Conservation (phyloP, 495 filamentous ascomycete genomes). For the Tuber indicum region DNA sequence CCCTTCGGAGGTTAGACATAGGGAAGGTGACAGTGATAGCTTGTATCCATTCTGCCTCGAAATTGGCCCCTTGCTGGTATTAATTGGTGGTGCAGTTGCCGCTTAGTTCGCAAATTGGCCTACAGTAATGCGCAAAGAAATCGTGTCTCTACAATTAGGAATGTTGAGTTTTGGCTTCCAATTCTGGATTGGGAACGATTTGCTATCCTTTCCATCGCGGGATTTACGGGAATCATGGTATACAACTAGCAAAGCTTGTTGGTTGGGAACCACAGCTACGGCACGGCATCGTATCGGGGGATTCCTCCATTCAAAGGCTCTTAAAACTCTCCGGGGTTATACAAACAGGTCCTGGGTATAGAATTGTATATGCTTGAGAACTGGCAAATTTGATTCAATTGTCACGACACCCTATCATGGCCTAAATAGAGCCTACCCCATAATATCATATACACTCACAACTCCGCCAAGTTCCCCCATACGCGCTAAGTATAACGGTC, state of each 20-base stretch:
- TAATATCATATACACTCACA: neutral
- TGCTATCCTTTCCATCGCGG: neutral
- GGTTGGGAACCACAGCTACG: no score
- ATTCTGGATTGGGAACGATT: neutral
- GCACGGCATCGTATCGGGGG: neutral
- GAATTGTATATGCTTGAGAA: neutral
- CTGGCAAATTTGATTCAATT: neutral
- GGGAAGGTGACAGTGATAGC: neutral
- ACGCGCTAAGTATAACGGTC: neutral
- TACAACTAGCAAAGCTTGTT: neutral
- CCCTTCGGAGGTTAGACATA: neutral
- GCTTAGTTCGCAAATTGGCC: neutral
- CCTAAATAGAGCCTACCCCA: neutral
- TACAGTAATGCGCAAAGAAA: neutral
- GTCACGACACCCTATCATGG: neutral
- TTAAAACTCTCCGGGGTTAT: neutral
- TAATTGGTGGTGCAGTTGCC: neutral
- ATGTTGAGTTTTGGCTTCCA: neutral
- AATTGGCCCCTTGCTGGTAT: neutral
- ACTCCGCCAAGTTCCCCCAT: neutral
- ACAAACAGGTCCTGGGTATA: neutral
- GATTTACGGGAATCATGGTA: neutral
- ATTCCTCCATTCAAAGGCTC: neutral
- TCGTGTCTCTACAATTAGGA: neutral
- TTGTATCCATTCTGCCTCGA: neutral